Conservation (phyloP, 2,329 filamentous ascomycete genomes). For the Westerdykella sp. region DNA sequence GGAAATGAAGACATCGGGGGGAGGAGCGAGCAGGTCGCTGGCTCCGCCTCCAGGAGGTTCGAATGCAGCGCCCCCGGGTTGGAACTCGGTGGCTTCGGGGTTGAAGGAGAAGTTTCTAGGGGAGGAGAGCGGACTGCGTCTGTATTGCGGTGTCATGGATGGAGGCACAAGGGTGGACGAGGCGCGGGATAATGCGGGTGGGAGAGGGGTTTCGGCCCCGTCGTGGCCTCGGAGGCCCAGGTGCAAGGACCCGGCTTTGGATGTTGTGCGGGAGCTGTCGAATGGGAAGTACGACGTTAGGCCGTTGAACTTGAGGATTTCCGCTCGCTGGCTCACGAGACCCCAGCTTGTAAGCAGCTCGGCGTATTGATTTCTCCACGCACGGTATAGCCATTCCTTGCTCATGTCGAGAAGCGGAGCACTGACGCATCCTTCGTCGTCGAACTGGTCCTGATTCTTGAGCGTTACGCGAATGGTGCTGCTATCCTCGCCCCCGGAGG, state of each 20-base stretch:
- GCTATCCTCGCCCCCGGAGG: slow-evolving; percentile 6
- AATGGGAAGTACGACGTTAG: slow-evolving; percentile 33
- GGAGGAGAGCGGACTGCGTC: slow-evolving; percentile 21
- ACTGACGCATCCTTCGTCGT: slow-evolving; percentile 44
- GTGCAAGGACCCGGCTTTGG: slow-evolving; percentile 23
- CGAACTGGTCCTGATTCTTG: slow-evolving; percentile 53
- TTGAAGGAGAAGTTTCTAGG: slow-evolving; percentile 31
- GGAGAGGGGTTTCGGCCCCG: slow-evolving; percentile 5
- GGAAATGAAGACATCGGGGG: slow-evolving; percentile 12
- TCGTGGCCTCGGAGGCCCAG: slow-evolving; percentile 17
- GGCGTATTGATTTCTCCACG: slow-evolving; percentile 54
- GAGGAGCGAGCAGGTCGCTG: slow-evolving; percentile 11
- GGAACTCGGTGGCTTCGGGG: slow-evolving; percentile 32
- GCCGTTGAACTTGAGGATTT: slow-evolving; percentile 53
- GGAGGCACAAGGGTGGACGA: slow-evolving; percentile 24
- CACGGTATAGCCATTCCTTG: slow-evolving; percentile 43
- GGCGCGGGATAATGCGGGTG: slow-evolving; percentile 14
- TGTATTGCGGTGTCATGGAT: slow-evolving; percentile 10
- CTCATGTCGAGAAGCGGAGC: slow-evolving; percentile 46
- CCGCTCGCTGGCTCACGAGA: slow-evolving; percentile 48
- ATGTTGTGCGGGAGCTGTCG: slow-evolving; percentile 15
- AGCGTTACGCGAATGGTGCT: slow-evolving; percentile 44
- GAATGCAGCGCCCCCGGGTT: slow-evolving; percentile 16
- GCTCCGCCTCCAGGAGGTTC: slow-evolving; percentile 1
- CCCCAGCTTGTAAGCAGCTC: slow-evolving; percentile 55